phyloP scores from a whole-genome alignment of 352 stramenopile species.

The Phytophthora quininea region DNA sequence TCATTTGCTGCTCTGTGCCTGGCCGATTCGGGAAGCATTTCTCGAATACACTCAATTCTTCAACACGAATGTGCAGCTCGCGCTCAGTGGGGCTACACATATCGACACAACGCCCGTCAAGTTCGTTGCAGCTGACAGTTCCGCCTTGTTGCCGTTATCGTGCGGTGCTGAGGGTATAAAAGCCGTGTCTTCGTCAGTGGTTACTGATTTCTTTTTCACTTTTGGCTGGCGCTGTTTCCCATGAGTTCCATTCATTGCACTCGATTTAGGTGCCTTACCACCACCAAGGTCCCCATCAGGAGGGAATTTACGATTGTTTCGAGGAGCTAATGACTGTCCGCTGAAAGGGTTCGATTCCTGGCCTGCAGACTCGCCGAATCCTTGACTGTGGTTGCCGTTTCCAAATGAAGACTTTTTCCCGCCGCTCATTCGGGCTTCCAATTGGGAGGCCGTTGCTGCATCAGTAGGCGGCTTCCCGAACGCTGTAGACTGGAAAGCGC shows the following conservation, averaged over 20 bases:
- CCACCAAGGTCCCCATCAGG: constrained; percentile 7
- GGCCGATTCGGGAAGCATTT: constrained; percentile 73
- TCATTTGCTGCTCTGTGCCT: constrained; percentile 67
- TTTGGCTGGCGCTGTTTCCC: constrained; percentile 30
- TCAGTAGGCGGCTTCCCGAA: constrained; percentile 25
- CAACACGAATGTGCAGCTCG: constrained; percentile 84
- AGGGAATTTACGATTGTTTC: constrained; percentile 8
- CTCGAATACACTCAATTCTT: constrained; percentile 88
- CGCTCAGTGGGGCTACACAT: constrained; percentile 86
- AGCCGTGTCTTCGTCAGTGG: constrained; percentile 28
- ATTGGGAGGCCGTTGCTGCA: background rate
- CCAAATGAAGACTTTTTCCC: constrained; percentile 30
- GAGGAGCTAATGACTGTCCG: constrained; percentile 17
- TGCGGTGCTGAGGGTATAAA: background rate
- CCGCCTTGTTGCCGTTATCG: constrained; percentile 51
- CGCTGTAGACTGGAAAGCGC: constrained; percentile 10
- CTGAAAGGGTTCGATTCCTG: constrained; percentile 15
- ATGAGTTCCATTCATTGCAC: constrained; percentile 22
- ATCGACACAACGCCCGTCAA: constrained; percentile 80
- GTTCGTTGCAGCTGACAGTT: constrained; percentile 66
- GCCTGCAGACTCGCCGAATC: constrained; percentile 10
- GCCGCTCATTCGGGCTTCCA: constrained; percentile 42
- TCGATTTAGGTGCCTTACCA: constrained; percentile 14
- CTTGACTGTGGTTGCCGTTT: constrained; percentile 29
- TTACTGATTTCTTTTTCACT: constrained; percentile 35